phyloP scores from a whole-genome alignment of 2,329 filamentous ascomycete genomes.

The Grosmannia penicillata region DNA sequence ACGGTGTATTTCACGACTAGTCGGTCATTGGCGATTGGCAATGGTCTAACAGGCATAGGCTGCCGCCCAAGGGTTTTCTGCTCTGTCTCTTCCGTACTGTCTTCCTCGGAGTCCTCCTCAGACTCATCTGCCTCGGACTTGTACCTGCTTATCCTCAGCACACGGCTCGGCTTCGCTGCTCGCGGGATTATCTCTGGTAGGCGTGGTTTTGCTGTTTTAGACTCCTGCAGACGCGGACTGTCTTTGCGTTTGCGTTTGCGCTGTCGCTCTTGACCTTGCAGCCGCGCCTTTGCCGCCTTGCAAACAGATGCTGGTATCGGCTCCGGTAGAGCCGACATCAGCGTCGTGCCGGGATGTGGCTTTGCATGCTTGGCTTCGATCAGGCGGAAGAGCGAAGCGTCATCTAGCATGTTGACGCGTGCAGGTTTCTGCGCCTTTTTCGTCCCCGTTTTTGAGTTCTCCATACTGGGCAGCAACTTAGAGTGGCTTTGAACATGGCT shows the following conservation, averaged over 20 bases:
- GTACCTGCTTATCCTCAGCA: no score
- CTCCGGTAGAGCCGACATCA: neutral
- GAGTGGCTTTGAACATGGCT: no score
- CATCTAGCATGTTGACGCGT: neutral
- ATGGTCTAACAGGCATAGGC: neutral
- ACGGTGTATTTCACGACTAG: conserved; percentile 9
- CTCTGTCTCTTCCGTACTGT: no score
- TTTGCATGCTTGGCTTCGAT: neutral
- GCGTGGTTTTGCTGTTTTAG: no score
- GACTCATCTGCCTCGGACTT: no score
- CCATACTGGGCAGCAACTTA: neutral
- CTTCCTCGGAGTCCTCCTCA: no score
- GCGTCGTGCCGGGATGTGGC: neutral
- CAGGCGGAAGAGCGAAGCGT: neutral
- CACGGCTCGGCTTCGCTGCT: no score
- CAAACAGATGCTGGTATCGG: neutral
- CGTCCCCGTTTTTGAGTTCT: neutral
- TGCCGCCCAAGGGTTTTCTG: no score
- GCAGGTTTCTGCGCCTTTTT: neutral
- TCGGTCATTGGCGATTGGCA: conserved; percentile 1
- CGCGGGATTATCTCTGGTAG: no score
- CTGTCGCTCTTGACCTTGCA: neutral
- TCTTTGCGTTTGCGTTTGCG: no score
- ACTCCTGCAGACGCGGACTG: no score
- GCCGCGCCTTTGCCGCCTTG: neutral